Base-by-base conservation (phyloP, 768 basidiomycete species). In the Astraeus odoratus region DNA sequence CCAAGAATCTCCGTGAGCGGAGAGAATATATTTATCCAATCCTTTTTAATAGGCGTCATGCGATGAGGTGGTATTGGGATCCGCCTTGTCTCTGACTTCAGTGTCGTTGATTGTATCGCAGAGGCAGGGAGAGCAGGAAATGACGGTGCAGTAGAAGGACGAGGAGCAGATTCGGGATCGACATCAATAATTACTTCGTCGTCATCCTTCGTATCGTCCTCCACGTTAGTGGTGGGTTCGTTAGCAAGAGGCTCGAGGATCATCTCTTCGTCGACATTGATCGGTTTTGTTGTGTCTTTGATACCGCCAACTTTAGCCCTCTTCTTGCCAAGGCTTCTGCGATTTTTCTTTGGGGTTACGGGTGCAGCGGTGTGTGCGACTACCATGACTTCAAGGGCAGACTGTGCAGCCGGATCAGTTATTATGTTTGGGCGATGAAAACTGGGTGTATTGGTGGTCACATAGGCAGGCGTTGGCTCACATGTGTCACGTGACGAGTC, bases 11-110 rank as follows among this genome's bases (percentile, higher is more conserved):
- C 95, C 3, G 95, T 94, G 56, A 99, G 70, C 0, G 96, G 96
- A 0, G 91, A 87, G 60, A 98, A 97, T 47, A 97, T 81, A 60
- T 86, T 88, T 40, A 95, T 74, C 94, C 94, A 97, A 52, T 96
- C 93, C 59, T 86, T 90, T 68, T 96, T 95, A 43, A 98, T 66
- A 3, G 96, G 96, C 8, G 93, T 92, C 90, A 97, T 94, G 42
- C 96, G 81, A 64, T 99, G 96, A 8, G 92, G 92, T 10, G 96
- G 96, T 63, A 99, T 87, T 9, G 89, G 73, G 57, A 99, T 80
- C 43, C 90, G 77, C 60, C 95, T 73, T n/a, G 76, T 81, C 66
- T 98, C 95, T 4, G 87, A 83, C 62, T 84, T 90, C 47, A 83
- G 70, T 9, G 49, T 30, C 8, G 73, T 64, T 1, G 76, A 67